phyloP scores from a whole-genome alignment of 129 eudicot genomes.

The Erigeron canadensis region DNA sequence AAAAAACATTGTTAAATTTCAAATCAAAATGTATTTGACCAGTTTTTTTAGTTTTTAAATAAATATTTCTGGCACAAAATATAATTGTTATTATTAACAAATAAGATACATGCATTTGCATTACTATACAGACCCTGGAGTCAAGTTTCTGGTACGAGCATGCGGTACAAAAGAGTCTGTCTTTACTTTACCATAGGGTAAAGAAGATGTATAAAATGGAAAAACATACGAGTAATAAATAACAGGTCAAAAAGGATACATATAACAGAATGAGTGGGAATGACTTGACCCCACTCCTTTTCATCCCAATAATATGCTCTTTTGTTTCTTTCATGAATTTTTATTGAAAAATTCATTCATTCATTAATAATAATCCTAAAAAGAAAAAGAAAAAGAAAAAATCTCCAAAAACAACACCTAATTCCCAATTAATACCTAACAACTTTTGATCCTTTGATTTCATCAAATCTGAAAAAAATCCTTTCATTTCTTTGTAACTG shows the following conservation, averaged over 20 bases:
- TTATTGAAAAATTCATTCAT: background rate
- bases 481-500: background rate
- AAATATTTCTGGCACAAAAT: too few relatives aligned
- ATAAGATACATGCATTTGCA: too few relatives aligned
- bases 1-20: too few relatives aligned
- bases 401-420: background rate
- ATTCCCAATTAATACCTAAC: background rate
- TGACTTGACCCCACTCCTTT: constrained; percentile 1
- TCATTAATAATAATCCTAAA: background rate
- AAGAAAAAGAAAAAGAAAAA: too few relatives aligned
- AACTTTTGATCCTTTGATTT: background rate
- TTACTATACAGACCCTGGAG: too few relatives aligned
- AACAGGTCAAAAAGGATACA: background rate
- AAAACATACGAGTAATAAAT: background rate
- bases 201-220: too few relatives aligned
- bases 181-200: too few relatives aligned
- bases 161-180: too few relatives aligned
- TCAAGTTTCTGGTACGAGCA: too few relatives aligned
- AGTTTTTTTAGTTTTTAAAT: too few relatives aligned
- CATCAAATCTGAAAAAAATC: background rate
- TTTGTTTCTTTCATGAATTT: background rate
- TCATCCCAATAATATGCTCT: background rate
- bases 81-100: too few relatives aligned
- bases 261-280: constrained; percentile 3
- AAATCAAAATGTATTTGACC: too few relatives aligned